phyloP scores from a whole-genome alignment of 2,329 filamentous ascomycete species.

The Trichoderma arundinaceum region DNA sequence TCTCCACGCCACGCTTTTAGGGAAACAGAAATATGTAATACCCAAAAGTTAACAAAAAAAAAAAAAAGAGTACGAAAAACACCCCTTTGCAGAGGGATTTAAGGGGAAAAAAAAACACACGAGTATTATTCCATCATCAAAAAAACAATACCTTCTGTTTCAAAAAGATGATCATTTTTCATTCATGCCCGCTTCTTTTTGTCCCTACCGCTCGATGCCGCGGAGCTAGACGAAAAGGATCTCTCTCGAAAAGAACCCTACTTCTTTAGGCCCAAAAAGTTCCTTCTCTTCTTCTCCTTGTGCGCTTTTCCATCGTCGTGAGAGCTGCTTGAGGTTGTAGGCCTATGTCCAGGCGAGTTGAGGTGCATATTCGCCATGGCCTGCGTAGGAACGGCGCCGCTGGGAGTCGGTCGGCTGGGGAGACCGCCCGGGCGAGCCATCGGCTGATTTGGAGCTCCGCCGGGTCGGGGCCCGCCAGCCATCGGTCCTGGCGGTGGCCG shows the following conservation, averaged over 20 bases:
- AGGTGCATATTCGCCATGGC: slow-evolving; percentile 63
- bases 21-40: slow-evolving; percentile 19
- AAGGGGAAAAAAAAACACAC: background rate
- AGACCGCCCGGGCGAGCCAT: slow-evolving; percentile 39
- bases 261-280: slow-evolving; percentile 66
- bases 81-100: background rate
- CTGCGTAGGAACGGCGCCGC: slow-evolving; percentile 54
- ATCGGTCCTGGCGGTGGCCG: slow-evolving; percentile 29
- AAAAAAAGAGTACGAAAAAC: slow-evolving; percentile 1
- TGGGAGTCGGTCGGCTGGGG: slow-evolving; percentile 35
- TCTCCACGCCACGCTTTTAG: slow-evolving; percentile 28
- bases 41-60: slow-evolving; percentile 6
- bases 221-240: slow-evolving; percentile 29
- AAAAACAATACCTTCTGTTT: background rate
- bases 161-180: background rate
- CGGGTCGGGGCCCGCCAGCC: slow-evolving; percentile 29
- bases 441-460: slow-evolving; percentile 37
- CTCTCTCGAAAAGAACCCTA: slow-evolving; percentile 44
- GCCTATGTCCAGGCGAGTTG: slow-evolving; percentile 36
- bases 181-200: slow-evolving; percentile 19
- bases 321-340: slow-evolving; percentile 30
- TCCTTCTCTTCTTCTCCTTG: slow-evolving; percentile 68
- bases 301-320: slow-evolving; percentile 50
- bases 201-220: background rate
- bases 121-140: background rate